phyloP scores from a whole-genome alignment of 2,329 filamentous ascomycete genomes.

The Teratosphaeria gauchensis region DNA sequence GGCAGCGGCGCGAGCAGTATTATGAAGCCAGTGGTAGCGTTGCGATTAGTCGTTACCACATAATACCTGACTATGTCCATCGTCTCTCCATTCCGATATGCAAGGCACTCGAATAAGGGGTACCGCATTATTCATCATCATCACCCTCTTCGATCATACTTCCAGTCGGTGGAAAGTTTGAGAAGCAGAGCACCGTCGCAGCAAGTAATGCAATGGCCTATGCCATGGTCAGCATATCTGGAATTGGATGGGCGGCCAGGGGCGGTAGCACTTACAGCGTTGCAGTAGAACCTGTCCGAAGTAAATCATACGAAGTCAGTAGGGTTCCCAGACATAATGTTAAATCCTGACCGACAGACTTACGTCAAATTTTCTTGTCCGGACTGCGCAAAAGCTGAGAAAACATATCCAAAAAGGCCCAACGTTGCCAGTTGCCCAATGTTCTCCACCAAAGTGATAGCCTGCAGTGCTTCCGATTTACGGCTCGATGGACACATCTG shows the following conservation, averaged over 20 bases:
- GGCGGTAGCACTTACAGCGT: background rate
- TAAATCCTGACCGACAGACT: background rate
- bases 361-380: background rate
- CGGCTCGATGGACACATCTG: background rate
- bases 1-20: background rate
- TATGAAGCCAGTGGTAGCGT: background rate
- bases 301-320: background rate
- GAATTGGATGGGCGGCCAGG: background rate
- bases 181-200: background rate
- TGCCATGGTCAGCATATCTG: background rate
- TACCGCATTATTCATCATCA: background rate
- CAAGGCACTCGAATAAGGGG: background rate
- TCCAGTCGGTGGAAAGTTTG: background rate
- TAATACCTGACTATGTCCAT: too few species aligned
- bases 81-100: too few species aligned
- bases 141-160: background rate
- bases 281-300: background rate
- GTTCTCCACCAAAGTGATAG: background rate
- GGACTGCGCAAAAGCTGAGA: background rate
- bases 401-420: slow-evolving; percentile 1
- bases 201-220: background rate
- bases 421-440: background rate
- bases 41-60: background rate
- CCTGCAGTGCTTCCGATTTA: background rate
- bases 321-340: background rate